Percentiles rank a stretch among this genome's conserved stretches.
These are phyloP conservation scores for Kodamaea kaohsiungensis DNA, from an alignment of 805 yeast genomes.

Conservation along the genomic window DNA sequence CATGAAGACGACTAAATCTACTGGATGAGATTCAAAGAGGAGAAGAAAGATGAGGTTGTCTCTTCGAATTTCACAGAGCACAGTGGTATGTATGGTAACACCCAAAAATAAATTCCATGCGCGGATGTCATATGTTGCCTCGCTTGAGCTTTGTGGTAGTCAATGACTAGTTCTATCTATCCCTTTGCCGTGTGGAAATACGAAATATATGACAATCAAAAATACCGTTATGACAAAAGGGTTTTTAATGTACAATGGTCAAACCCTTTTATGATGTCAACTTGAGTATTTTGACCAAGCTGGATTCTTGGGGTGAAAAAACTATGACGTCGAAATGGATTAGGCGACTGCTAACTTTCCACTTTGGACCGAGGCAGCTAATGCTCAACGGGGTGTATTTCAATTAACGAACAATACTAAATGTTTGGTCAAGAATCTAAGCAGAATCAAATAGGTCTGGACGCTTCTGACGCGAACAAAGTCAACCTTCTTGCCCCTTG, in stretches of 20 bases:
- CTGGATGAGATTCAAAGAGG: no score
- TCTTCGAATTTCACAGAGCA: no score
- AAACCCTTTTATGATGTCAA: not conserved
- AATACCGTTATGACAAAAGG: not conserved
- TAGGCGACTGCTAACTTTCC: not conserved
- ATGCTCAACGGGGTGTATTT: not conserved
- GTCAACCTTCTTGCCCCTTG: not conserved
- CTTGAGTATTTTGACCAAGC: not conserved
- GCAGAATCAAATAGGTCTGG: not conserved
- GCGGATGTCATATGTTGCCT: not conserved
- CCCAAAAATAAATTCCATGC: not conserved
- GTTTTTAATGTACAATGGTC: not conserved
- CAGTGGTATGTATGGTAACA: not conserved
- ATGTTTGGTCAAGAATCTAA: not conserved
- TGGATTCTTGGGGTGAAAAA: not conserved
- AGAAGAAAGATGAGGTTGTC: no score
- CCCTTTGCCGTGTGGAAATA: constrained; percentile 3
- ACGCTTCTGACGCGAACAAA: not conserved
- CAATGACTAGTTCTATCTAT: not conserved
- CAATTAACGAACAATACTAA: not conserved
- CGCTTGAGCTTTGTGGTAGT: not conserved
- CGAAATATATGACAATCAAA: not conserved
- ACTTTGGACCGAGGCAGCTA: not conserved
- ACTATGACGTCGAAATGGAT: not conserved
- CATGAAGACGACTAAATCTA: no score